Conservation (phyloP, 345 rosid genomes). For the Crucihimalaya himalaica region DNA sequence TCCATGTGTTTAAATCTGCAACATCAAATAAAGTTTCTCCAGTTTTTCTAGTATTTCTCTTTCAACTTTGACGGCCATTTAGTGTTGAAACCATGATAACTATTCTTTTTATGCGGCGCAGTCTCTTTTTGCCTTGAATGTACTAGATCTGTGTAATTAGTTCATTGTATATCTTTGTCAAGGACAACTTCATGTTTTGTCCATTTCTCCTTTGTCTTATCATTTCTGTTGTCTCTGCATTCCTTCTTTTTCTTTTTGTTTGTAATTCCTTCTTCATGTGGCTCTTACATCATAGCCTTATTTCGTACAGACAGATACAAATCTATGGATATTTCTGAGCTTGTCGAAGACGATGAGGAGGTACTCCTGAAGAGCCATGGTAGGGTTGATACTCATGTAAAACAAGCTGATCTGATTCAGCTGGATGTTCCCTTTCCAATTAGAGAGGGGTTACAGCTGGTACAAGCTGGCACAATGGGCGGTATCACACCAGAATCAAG, state of each 20-base stretch:
- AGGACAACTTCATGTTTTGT: conserved; percentile 1
- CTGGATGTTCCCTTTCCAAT: conserved; percentile 47
- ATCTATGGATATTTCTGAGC: conserved; percentile 57
- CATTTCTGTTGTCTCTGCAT: conserved; percentile 10
- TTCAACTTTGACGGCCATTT: conserved; percentile 11
- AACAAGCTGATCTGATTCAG: conserved; percentile 42
- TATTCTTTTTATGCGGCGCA: conserved; percentile 8
- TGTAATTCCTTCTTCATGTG: neutral
- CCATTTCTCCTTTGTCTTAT: conserved; percentile 6
- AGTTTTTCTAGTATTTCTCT: conserved; percentile 1
- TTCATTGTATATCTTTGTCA: conserved; percentile 7
- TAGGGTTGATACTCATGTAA: conserved; percentile 44
- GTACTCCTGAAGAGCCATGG: conserved; percentile 58
- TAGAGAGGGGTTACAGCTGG: conserved; percentile 45
- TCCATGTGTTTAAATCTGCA: conserved; percentile 11
- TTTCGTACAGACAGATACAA: conserved; percentile 62
- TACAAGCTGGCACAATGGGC: conserved; percentile 43
- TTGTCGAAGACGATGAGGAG: conserved; percentile 93
- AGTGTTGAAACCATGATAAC: conserved; percentile 13
- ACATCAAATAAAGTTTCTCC: conserved; percentile 8
- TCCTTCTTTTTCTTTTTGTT: conserved; percentile 16
- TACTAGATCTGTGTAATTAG: conserved; percentile 9
- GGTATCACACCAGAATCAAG: conserved; percentile 40
- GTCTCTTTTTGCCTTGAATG: conserved; percentile 1
- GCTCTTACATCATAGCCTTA: conserved; percentile 22